Base-by-base conservation (phyloP, 768 basidiomycete species). In the Neoboletus brunneissimus region DNA sequence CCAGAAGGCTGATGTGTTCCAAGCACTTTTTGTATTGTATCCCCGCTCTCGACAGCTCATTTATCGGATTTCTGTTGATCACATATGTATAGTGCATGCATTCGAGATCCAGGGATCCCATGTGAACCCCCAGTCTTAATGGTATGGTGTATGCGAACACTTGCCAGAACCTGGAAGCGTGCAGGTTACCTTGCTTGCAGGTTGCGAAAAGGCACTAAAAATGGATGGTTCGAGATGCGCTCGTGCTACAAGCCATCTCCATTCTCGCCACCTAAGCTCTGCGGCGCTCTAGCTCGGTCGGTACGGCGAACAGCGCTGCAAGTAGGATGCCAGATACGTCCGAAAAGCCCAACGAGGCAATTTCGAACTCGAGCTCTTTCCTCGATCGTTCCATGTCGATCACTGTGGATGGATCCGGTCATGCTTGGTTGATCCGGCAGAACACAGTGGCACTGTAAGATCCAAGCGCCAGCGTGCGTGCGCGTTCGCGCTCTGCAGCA, bases 321-420 rank as follows among this genome's bases (percentile, higher is more conserved):
- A 75, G 48, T 31, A 83, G 62, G 53, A 83, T 92, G 0, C 92
- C 92, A 16, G 82, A 77, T 25, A 87, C 88, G 68, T 95, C 93
- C 7, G 91, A 79, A 56, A 94, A 87, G 1, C 94, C 94, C 44
- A 96, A 86, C 3, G 89, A 89, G 7, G 91, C 92, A 52, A 96
- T 95, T 78, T 85, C 86, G 75, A 94, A 94, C 73, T 94, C 93
- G 44, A 85, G 81, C 65, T 89, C 89, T 68, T 93, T 90, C 66
- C 81, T 79, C 27, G 80, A 76, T 38, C 83, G 79, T 65, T 88
- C 88, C 38, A 75, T 64, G 58, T 85, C 80, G 54, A 79, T 75
- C 49, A 70, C 72, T 16, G 75, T 70, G 29, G 74, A 70, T 5
- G 79, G 70, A 56, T 82, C 77, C 7, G 78, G 80, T 4, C 75